Evolutionary conservation across 2,329 filamentous ascomycete species (phyloP), one percentile per base, ranked within the genome.

Genomic region (Paraconiothyrium brasiliense): DNA sequence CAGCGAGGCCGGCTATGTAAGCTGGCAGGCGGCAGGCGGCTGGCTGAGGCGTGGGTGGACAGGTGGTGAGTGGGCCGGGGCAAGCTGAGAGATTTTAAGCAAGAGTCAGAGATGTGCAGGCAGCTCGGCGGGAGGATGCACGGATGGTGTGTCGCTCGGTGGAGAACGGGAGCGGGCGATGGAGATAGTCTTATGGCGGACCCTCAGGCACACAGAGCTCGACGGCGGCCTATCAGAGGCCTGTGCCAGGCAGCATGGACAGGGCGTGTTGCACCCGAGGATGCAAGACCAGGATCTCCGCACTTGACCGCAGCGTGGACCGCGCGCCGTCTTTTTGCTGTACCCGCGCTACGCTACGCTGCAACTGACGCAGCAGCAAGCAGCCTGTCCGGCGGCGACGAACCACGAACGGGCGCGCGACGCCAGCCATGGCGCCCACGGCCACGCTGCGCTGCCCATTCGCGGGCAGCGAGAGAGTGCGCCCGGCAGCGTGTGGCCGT

Each of bases 151-250:
- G 54, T 44, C 54, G 55, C 22, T 50, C 30, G 62, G 63, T 62
- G 64, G 67, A 61, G 63, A 64, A 51, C 54, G 66, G 65, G 58
- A 64, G 64, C 64, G 59, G 66, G 61, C 61, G 63, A 63, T 58
- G 55, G 55, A 51, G 64, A 65, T 65, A 57, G 61, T 64, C 61
- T 66, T 63, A 65, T 64, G 64, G 37, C 44, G 54, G 61, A 59
- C 61, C 62, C 62, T 66, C 66, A 68, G 66, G 64, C 62, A 68
- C 66, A 57, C 61, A 47, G 58, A 24, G 58, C 54, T 39, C 37
- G 24, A 41, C n/a, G 37, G 22, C 50, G 44, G 58, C 61, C 64
- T 62, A 64, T 64, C 64, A 64, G 11, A 48, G 22, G 27, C 56
- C 50, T 6, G 55, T 54, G 55, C 41, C 49, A 22, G 54, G 30